Evolutionary conservation across 345 rosid species (phyloP), one percentile per base, ranked within the genome.

Genomic region (Heritiera littoralis): DNA sequence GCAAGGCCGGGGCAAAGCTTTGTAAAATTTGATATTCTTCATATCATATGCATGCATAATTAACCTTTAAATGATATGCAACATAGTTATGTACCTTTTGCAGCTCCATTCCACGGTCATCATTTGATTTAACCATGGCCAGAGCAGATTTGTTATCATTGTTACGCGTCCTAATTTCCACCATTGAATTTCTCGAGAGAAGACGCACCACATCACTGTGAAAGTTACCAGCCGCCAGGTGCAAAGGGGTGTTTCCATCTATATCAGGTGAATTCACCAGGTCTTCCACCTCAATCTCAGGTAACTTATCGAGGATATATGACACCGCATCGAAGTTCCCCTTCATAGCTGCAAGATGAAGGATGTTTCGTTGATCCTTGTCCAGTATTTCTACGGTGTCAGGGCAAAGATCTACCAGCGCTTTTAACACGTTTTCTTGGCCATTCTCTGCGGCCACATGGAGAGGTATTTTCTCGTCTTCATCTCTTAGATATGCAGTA

Each of bases 191-290:
- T 4, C 13, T 30, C 0, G 67, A 69, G 45, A 78, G 76, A 20
- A 20, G 13, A 1, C 5, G 7, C 18, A 80, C 78, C 3, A 66
- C 67, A 1, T 43, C 61, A 8, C 49, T 65, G 43, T 79, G 64
- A 5, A 17, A 66, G 58, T 54, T 32, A 0, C 1, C 3, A 1
- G 65, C 51, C 9, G 56, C 70, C 2, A 72, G 14, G 18, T 79
- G 77, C 69, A 79, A 17, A 0, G 81, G 77, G 0, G 77, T 79
- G 77, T 70, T 72, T 23, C 81, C 77, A 7, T 74, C 20, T 7
- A 20, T 23, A 55, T 74, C 75, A 7, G 55, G 58, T 0, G 78
- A 43, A 30, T 80, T 80, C 0, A 74, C 15, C 45, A 74, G n/a
- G n/a, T 74, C 67, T 12, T 66, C 49, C 51, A 66, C 15, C 75